Evolutionary conservation across 2,329 filamentous ascomycete genomes (phyloP).

Genomic region (Dichotomopilus funicola): DNA sequence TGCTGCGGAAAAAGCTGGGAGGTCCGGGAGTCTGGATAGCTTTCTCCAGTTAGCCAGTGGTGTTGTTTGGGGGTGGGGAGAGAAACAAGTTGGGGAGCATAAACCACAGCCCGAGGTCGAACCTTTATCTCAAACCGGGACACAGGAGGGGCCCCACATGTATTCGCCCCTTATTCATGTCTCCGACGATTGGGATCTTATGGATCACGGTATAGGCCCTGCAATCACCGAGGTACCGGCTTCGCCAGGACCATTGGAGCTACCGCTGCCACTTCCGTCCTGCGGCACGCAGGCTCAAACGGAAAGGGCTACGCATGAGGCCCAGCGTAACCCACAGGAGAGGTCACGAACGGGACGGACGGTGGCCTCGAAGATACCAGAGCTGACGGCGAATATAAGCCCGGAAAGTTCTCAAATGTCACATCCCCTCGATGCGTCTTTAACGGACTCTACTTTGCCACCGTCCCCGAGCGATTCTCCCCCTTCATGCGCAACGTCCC

Average conservation of each 20-base stretch:
- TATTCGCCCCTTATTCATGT: slow-evolving; percentile 2
- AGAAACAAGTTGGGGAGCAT: not conserved
- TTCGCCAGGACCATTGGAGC: slow-evolving; percentile 2
- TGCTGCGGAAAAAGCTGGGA: slow-evolving; percentile 1
- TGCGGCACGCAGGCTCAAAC: not conserved
- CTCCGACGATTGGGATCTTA: slow-evolving; percentile 5
- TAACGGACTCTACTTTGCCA: slow-evolving; percentile 4
- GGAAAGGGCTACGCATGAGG: not conserved
- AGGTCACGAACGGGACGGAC: not conserved
- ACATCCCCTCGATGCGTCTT: not conserved
- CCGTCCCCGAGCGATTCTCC: slow-evolving; percentile 4
- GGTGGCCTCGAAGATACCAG: not conserved
- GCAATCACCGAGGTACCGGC: slow-evolving; percentile 3
- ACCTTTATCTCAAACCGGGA: slow-evolving; percentile 1
- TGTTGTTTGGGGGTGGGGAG: slow-evolving; percentile 3
- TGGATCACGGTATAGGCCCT: slow-evolving; percentile 1
- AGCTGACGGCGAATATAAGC: not conserved
- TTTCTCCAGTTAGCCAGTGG: slow-evolving; percentile 1
- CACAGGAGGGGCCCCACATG: slow-evolving; percentile 6
- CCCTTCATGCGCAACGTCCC: slow-evolving; percentile 4
- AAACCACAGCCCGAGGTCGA: not conserved
- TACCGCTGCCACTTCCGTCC: slow-evolving; percentile 2
- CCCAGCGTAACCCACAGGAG: not conserved
- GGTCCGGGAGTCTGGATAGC: slow-evolving; percentile 3
- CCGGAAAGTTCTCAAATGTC: slow-evolving; percentile 2